Percentiles rank a stretch among this genome's conserved stretches.
Conservation (phyloP, 108 stramenopile species). For the Cyclotella sp. region DNA sequence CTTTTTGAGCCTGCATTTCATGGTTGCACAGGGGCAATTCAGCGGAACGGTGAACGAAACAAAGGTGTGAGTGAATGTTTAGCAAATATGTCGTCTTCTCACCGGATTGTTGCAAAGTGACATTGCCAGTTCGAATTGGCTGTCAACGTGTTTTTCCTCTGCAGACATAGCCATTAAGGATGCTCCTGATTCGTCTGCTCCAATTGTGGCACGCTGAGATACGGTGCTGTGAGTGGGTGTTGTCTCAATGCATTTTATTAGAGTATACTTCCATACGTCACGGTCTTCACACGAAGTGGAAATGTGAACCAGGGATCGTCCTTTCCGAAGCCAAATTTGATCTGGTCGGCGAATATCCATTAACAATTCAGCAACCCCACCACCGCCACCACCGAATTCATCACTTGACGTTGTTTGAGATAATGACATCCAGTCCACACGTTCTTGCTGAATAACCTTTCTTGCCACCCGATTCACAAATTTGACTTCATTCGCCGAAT, state of each 20-base stretch:
- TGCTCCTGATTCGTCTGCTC: not conserved
- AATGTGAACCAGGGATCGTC: conserved; percentile 78
- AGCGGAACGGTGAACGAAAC: not conserved
- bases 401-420: conserved; percentile 45
- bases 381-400: conserved; percentile 16
- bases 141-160: conserved; percentile 80
- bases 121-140: conserved; percentile 83
- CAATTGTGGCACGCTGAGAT: not conserved
- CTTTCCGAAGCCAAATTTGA: conserved; percentile 90
- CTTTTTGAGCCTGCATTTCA: conserved; percentile 65
- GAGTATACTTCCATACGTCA: conserved; percentile 86
- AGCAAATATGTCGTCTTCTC: conserved; percentile 5
- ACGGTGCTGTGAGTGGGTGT: conserved; percentile 7
- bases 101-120: conserved; percentile 73
- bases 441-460: conserved; percentile 81
- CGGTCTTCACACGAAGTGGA: conserved; percentile 86
- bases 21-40: not conserved
- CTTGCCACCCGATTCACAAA: conserved; percentile 85
- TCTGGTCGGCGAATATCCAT: conserved; percentile 90
- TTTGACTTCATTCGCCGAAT: conserved; percentile 70
- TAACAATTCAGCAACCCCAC: conserved; percentile 63
- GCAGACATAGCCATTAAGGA: conserved; percentile 39
- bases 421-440: conserved; percentile 72
- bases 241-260: conserved; percentile 67
- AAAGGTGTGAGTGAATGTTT: not conserved